These are phyloP conservation scores for Aspergillus ellipticus DNA, from an alignment of 495 filamentous ascomycete genomes.

Conservation along the genomic window DNA sequence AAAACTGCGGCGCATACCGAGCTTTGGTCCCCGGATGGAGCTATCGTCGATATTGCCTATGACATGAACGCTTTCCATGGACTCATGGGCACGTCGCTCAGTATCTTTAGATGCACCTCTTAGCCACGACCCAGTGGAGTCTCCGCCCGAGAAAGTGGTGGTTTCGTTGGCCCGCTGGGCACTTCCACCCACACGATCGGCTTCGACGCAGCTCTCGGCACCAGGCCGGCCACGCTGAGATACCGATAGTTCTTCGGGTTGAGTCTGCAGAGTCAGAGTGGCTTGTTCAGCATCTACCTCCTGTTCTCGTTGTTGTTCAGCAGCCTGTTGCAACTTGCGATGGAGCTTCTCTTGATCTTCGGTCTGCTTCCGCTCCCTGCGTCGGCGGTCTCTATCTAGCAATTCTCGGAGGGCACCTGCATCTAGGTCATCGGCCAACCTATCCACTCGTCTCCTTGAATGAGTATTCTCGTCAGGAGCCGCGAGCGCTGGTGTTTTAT, in stretches of 20 bases:
- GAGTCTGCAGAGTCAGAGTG: not conserved
- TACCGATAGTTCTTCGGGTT: not conserved
- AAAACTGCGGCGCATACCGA: slow-evolving; percentile 32
- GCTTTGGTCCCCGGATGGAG: slow-evolving; percentile 32
- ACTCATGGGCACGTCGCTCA: slow-evolving; percentile 21
- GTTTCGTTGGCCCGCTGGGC: slow-evolving; percentile 6
- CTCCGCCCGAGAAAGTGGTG: slow-evolving; percentile 6
- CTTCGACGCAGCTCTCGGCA: slow-evolving; percentile 2
- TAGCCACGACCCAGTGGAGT: slow-evolving; percentile 32
- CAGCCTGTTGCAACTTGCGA: slow-evolving; percentile 61
- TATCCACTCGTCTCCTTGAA: slow-evolving; percentile 70
- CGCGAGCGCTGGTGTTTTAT: slow-evolving; percentile 37
- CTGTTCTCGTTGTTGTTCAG: slow-evolving; percentile 63
- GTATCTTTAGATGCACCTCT: slow-evolving; percentile 28
- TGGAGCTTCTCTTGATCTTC: slow-evolving; percentile 68
- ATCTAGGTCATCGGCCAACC: slow-evolving; percentile 76
- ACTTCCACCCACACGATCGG: not conserved
- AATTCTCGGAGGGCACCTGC: slow-evolving; percentile 75
- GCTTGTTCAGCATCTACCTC: slow-evolving; percentile 16
- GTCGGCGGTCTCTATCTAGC: slow-evolving; percentile 78
- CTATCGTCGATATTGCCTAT: slow-evolving; percentile 37
- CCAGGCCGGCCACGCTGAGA: slow-evolving; percentile 10
- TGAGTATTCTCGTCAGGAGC: slow-evolving; percentile 62
- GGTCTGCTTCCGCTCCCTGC: slow-evolving; percentile 68
- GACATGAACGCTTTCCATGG: slow-evolving; percentile 34